Evolutionary conservation across 768 basidiomycete species (phyloP), one percentile per base, ranked within the genome.

Genomic region (Pisolithus tinctorius): DNA sequence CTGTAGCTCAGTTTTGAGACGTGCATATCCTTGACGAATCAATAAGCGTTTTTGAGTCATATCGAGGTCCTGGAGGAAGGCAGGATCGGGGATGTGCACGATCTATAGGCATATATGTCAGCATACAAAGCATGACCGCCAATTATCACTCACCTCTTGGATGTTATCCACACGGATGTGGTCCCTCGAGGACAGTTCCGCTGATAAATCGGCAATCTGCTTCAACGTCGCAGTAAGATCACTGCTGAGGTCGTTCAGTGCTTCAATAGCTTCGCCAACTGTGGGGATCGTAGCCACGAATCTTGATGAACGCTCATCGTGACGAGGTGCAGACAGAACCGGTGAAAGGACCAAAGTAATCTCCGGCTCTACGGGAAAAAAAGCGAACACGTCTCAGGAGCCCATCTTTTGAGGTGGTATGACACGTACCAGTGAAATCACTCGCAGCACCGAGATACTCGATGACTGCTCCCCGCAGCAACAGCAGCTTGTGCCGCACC

Each of bases 241-340:
- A 7, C 71, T 73, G 48, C 79, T 78, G 3, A 91, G 74, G 41
- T 77, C 74, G 36, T 79, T 77, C 41, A 91, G 69, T 0, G 84
- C 80, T 47, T 84, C 80, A 23, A 90, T 74, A 2, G 82, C 78
- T 59, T 90, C 84, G 3, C 86, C 85, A 3, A 92, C 71, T 0
- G 84, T 86, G 9, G 89, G 89, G 16, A 87, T 77, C 7, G 85
- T 85, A 1, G 84, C 89, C 88, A 55, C 70, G 59, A 82, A 81
- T 27, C 79, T 81, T 23, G 78, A 66, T 4, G 74, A 63, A 25
- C 76, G 73, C 42, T 88, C 84, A 39, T 83, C 80, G 6, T 77
- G 74, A 51, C 78, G 73, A 4, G 81, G 76, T 4, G 74, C 73
- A 7, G 77, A 77, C 30, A 81, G 76, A 2, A 85, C 72, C 0